phyloP scores from a whole-genome alignment of 768 basidiomycete species.

The Cystoderma amianthinum region DNA sequence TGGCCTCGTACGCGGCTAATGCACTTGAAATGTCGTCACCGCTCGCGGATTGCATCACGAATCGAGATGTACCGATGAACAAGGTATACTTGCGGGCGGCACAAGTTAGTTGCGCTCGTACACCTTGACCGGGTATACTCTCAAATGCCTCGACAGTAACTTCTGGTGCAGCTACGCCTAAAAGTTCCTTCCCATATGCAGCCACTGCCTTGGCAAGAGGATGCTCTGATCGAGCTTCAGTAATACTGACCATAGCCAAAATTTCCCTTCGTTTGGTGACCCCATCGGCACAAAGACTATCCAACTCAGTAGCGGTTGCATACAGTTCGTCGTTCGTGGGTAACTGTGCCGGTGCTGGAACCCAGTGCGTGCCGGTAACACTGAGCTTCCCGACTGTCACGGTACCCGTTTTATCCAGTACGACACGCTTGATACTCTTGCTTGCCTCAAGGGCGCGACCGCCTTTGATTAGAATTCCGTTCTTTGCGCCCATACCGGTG shows the following conservation, averaged over 20 bases:
- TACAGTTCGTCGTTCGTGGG: slow-evolving; percentile 28
- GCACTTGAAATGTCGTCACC: slow-evolving; percentile 36
- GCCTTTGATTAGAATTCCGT: slow-evolving; percentile 97
- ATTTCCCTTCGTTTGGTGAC: slow-evolving; percentile 50
- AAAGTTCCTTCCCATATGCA: slow-evolving; percentile 62
- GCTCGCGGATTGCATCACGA: neutral
- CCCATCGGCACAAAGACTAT: slow-evolving; percentile 54
- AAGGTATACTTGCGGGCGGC: slow-evolving; percentile 32
- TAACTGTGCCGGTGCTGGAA: slow-evolving; percentile 44
- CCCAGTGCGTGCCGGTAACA: slow-evolving; percentile 77
- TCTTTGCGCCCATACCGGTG: slow-evolving; percentile 93
- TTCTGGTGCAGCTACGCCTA: slow-evolving; percentile 40
- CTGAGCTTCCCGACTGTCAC: slow-evolving; percentile 92
- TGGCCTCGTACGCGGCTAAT: slow-evolving; percentile 58
- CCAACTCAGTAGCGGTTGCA: slow-evolving; percentile 34
- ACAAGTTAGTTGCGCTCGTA: slow-evolving; percentile 61
- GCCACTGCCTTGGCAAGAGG: slow-evolving; percentile 94
- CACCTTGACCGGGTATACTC: slow-evolving; percentile 84
- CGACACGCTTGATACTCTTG: slow-evolving; percentile 69
- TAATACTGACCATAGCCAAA: slow-evolving; percentile 76
- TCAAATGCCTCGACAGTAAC: slow-evolving; percentile 71
- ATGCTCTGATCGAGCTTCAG: slow-evolving; percentile 92
- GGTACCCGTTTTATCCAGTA: slow-evolving; percentile 95
- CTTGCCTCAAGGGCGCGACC: slow-evolving; percentile 92
- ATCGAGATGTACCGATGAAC: neutral